Base-by-base conservation (phyloP, 2,329 filamentous ascomycete genomes). In the Cladosporium cucumerinum region DNA sequence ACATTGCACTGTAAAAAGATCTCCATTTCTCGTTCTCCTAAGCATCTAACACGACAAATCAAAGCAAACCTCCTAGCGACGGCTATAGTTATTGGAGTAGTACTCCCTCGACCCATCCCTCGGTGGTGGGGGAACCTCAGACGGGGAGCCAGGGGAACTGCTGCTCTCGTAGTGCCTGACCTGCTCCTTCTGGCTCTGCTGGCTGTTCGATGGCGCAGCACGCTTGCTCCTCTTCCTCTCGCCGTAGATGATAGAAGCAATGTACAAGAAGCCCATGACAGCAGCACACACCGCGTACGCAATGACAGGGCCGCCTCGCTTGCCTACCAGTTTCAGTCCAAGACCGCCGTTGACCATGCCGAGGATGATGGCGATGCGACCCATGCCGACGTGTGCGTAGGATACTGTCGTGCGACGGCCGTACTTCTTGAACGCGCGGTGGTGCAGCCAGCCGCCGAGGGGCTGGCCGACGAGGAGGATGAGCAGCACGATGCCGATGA, bases 291-390 rank as follows among this genome's bases (percentile, higher is more conserved):
- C 79, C 3, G 77, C 77, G 67, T 85, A 85, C 0, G 78, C 81
- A 66, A 84, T 82, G 62, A 63, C 34, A 59, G 39, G 14, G 57
- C 61, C 30, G 68, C 71, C 54, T 76, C 76, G 46, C 10, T 7
- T 26, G 14, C 79, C 76, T 2, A 82, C 80, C 21, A 84, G 74
- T 65, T 76, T 73, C 43, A 86, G 78, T 0, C 85, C 85, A 0
- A 86, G 72, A 0, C 84, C 85, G n/a, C 82, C 85, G 69, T 86
- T 86, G 71, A 86, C 77, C 64, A 86, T 82, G 3, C 82, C 85
- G 0, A 86, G 73, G 0, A 80, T 76, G 14, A 87, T 80, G 25
- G 81, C 76, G 25, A 69, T 62, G 10, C 74, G 68, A 8, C 74
- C 74, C 7, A 71, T 66, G 30, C 64, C 68, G 54, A 74, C 61